Evolutionary conservation across 23 red algal species (phyloP).

Genomic region (Gracilaria caudata): DNA sequence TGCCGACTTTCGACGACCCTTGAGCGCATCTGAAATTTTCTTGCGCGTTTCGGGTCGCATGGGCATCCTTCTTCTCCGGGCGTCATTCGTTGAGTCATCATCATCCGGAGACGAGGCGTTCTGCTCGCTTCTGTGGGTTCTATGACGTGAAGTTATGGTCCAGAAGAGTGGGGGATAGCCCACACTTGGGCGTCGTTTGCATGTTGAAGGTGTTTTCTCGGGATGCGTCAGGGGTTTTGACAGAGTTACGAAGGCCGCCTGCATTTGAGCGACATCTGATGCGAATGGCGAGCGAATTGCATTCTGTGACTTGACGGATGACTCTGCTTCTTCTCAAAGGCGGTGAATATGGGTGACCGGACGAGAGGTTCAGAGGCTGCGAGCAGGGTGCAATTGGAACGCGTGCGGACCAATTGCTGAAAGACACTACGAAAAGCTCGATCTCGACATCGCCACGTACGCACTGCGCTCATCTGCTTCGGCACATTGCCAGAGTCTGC

Average conservation of each 20-base stretch:
- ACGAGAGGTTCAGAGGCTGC: not conserved
- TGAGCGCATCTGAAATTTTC: conserved; percentile 59
- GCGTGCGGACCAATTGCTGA: not conserved
- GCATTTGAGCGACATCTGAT: conserved; percentile 23
- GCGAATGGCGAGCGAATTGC: not conserved
- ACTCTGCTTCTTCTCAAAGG: not conserved
- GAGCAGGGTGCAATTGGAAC: not conserved
- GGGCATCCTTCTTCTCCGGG: not conserved
- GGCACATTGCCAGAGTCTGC: not conserved
- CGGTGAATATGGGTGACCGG: no score
- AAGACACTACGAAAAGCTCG: not conserved
- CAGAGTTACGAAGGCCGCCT: conserved; percentile 16
- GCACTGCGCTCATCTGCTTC: not conserved
- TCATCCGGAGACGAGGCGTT: not conserved
- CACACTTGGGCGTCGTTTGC: not conserved
- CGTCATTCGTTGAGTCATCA: not conserved
- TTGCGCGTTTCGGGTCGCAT: conserved; percentile 47
- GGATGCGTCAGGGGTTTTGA: not conserved
- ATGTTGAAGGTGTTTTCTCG: not conserved
- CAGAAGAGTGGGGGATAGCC: not conserved
- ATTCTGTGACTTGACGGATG: not conserved
- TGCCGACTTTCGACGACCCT: conserved; percentile 37
- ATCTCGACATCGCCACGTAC: conserved; percentile 15
- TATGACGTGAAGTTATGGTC: not conserved
- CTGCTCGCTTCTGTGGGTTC: not conserved